Conservation (phyloP, 1,284 basidiomycete genomes). For the Malassezia sympodialis region DNA sequence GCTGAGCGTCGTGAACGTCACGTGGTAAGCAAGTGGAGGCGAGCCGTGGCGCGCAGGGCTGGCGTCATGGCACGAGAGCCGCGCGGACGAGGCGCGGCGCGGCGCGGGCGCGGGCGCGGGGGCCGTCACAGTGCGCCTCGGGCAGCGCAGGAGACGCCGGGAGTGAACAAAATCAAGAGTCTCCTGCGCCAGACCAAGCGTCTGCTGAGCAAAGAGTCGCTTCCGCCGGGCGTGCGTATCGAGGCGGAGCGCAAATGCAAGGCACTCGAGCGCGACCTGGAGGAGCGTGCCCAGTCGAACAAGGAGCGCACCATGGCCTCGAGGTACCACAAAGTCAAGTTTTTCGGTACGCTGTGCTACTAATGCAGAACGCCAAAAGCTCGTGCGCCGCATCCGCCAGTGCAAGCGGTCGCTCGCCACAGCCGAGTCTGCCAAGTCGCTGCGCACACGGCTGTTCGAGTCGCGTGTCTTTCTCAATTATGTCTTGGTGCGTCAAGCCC, state of each 20-base stretch:
- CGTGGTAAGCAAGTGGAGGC: background rate
- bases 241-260: conserved; percentile 13
- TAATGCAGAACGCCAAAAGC: conserved; percentile 14
- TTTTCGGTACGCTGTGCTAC: conserved; percentile 9
- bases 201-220: conserved; percentile 5
- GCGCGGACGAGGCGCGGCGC: background rate
- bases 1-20: background rate
- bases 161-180: conserved; percentile 16
- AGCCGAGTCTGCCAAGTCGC: background rate
- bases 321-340: conserved; percentile 19
- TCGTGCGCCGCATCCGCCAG: conserved; percentile 12
- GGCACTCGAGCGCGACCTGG: conserved; percentile 13
- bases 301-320: conserved; percentile 6
- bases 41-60: background rate
- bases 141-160: background rate
- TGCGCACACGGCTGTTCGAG: conserved; percentile 5
- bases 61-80: background rate
- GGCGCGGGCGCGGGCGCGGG: background rate
- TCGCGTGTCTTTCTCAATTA: conserved; percentile 14
- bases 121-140: background rate
- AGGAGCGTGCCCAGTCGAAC: conserved; percentile 1
- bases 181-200: conserved; percentile 12
- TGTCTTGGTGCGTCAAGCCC: conserved; percentile 4
- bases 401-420: background rate
- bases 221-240: conserved; percentile 13